Percentiles rank a stretch among this genome's conserved stretches.
Conservation (phyloP, 1,139 yeast species). For the Meyerozyma smithsonii region DNA sequence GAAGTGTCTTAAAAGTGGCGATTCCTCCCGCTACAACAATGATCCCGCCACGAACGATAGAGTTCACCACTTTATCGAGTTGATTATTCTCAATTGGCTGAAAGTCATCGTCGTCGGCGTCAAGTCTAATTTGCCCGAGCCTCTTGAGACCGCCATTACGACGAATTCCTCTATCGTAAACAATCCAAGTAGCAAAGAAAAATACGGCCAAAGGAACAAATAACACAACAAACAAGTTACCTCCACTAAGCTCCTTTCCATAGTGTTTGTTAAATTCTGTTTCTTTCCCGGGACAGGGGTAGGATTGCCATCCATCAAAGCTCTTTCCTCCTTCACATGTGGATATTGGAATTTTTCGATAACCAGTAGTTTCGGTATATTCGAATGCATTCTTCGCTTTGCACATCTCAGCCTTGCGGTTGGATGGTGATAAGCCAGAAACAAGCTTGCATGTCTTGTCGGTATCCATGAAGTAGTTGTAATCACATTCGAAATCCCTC, state of each 20-base stretch:
- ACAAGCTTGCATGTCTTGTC: conserved; percentile 89
- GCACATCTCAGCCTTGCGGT: conserved; percentile 60
- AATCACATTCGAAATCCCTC: conserved; percentile 92
- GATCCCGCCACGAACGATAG: conserved; percentile 58
- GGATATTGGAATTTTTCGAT: conserved; percentile 67
- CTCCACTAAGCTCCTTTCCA: conserved; percentile 55
- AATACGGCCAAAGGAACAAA: conserved; percentile 57
- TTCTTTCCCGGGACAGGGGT: conserved; percentile 86
- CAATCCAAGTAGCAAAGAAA: conserved; percentile 58
- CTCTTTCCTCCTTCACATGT: conserved; percentile 71
- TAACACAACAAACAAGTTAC: conserved; percentile 47
- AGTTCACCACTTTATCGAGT: conserved; percentile 61
- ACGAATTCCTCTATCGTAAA: conserved; percentile 76
- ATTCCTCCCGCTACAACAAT: conserved; percentile 42
- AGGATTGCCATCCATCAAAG: conserved; percentile 62
- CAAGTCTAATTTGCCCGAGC: conserved; percentile 83
- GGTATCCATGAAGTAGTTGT: conserved; percentile 60
- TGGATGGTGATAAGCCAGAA: conserved; percentile 63
- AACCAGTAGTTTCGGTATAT: conserved; percentile 77
- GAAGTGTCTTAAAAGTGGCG: conserved; percentile 36
- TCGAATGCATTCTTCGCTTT: conserved; percentile 51
- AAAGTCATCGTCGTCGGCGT: conserved; percentile 55
- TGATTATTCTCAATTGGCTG: conserved; percentile 61
- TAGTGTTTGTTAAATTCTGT: conserved; percentile 55
- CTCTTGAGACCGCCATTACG: conserved; percentile 77